Conservation (phyloP, 495 filamentous ascomycete genomes). For the Xylaria sp. region DNA sequence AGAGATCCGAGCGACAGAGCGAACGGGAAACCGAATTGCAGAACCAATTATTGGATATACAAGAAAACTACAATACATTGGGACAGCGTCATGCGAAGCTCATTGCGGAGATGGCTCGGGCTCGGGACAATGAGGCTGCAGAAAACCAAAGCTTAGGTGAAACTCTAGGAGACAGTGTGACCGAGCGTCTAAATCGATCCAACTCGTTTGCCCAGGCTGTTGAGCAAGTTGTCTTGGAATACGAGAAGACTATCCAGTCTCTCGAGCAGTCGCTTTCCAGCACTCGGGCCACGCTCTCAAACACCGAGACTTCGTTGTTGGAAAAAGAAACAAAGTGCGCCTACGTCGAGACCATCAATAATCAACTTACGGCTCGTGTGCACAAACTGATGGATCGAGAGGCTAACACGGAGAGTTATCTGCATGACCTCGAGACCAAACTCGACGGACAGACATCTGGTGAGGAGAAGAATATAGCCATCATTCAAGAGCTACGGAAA, state of each 20-base stretch:
- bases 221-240: conserved; percentile 94
- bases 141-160: conserved; percentile 61
- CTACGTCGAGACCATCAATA: conserved; percentile 88
- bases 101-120: conserved; percentile 91
- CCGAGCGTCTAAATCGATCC: conserved; percentile 89
- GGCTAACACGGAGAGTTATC: conserved; percentile 84
- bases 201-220: conserved; percentile 94
- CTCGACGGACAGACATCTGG: conserved; percentile 88
- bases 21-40: conserved; percentile 90
- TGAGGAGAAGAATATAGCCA: conserved; percentile 87
- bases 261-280: conserved; percentile 91
- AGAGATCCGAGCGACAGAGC: conserved; percentile 80
- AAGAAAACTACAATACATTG: conserved; percentile 93
- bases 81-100: conserved; percentile 92
- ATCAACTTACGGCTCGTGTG: conserved; percentile 84
- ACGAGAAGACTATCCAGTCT: conserved; percentile 97
- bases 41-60: conserved; percentile 88
- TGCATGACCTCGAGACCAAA: conserved; percentile 87
- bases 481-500: conserved; percentile 86
- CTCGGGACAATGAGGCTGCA: conserved; percentile 69
- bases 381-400: conserved; percentile 93
- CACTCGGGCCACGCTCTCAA: conserved; percentile 83
- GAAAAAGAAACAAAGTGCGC: conserved; percentile 94
- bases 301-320: conserved; percentile 80
- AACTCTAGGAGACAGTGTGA: conserved; percentile 73